Conservation (phyloP, 2,329 filamentous ascomycete species). For the Epichloe aotearoae region DNA sequence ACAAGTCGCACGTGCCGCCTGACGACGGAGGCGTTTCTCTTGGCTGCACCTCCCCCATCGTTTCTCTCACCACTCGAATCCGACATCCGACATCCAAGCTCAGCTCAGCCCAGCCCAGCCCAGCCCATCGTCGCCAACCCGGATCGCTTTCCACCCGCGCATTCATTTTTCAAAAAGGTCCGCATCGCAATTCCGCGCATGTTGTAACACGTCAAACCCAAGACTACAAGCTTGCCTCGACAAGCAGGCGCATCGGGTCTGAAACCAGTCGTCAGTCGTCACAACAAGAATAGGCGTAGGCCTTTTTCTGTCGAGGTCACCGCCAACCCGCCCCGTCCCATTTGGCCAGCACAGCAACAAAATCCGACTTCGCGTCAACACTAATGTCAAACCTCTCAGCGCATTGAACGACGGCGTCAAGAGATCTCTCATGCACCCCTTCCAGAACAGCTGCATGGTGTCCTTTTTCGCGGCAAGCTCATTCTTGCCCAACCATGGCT, state of each 20-base stretch:
- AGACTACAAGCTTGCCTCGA: not conserved
- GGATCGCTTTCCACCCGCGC: not conserved
- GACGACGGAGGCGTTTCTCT: not conserved
- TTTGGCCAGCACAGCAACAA: not conserved
- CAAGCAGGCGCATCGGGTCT: not conserved
- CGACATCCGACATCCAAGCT: no score
- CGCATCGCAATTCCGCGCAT: not conserved
- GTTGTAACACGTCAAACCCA: not conserved
- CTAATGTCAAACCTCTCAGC: not conserved
- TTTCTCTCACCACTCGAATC: not conserved
- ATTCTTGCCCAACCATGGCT: conserved; percentile 29
- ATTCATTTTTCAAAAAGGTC: not conserved
- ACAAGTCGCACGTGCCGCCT: not conserved
- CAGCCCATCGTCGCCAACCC: not conserved
- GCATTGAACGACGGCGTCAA: not conserved
- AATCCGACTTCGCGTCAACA: not conserved
- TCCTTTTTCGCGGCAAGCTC: conserved; percentile 1
- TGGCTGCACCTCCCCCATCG: not conserved
- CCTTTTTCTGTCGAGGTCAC: not conserved
- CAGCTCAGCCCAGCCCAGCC: not conserved
- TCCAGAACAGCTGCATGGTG: not conserved
- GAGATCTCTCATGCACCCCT: not conserved
- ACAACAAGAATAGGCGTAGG: not conserved
- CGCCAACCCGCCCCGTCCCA: not conserved
- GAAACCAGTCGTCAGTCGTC: not conserved